Conservation (phyloP, 2,329 filamentous ascomycete species). For the Colletotrichum sp. region DNA sequence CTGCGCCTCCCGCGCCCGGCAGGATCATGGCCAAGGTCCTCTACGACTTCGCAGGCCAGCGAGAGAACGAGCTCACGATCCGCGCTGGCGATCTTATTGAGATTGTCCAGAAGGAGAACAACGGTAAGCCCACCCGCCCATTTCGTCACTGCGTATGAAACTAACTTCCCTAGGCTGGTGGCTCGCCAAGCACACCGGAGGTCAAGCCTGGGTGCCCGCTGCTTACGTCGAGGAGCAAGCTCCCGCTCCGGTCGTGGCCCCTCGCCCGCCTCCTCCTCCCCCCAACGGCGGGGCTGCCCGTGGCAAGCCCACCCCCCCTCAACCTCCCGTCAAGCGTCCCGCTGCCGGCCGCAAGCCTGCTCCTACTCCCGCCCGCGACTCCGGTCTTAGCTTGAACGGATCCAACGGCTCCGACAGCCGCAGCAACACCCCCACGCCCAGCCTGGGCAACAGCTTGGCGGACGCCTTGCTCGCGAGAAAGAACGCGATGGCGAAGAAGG, state of each 20-base stretch:
- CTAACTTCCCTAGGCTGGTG: conserved; percentile 80
- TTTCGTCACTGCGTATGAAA: not conserved
- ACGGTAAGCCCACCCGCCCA: conserved; percentile 66
- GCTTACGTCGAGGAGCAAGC: conserved; percentile 91
- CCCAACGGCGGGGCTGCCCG: conserved; percentile 55
- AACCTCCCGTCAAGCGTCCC: conserved; percentile 82
- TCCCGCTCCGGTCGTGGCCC: conserved; percentile 63
- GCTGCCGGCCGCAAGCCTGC: conserved; percentile 74
- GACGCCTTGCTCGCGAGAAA: conserved; percentile 80
- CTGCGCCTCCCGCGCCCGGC: conserved; percentile 64
- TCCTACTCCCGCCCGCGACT: conserved; percentile 71
- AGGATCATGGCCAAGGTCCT: conserved; percentile 88
- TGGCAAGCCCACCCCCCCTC: conserved; percentile 74
- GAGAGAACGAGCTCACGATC: conserved; percentile 84
- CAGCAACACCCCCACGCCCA: conserved; percentile 74
- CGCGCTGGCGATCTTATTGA: conserved; percentile 81
- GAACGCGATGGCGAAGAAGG: conserved; percentile 74
- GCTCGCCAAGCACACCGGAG: conserved; percentile 76
- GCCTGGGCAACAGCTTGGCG: conserved; percentile 75
- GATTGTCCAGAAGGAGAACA: conserved; percentile 92
- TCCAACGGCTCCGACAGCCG: conserved; percentile 65
- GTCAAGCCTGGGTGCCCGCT: conserved; percentile 93
- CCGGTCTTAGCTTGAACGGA: conserved; percentile 65
- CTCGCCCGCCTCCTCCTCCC: conserved; percentile 70
- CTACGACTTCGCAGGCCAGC: conserved; percentile 89